phyloP scores from a whole-genome alignment of 2,329 filamentous ascomycete genomes.

The Coniochaeta sp. region DNA sequence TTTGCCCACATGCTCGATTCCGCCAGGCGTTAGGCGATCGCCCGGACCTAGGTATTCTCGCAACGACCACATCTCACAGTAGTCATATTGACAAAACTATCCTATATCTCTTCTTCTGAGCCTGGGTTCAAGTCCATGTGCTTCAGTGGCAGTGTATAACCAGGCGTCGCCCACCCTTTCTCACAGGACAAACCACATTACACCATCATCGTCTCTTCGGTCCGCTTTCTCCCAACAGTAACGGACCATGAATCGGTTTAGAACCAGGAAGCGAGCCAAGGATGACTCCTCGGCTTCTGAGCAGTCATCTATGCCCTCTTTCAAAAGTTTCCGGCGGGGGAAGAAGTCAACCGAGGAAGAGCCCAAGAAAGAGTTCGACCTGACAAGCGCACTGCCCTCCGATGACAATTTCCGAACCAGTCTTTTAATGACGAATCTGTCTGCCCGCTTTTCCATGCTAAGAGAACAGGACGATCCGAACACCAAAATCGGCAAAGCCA shows the following conservation, averaged over 20 bases:
- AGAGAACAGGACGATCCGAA: conserved; percentile 88
- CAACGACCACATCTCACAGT: not conserved
- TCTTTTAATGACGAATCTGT: conserved; percentile 89
- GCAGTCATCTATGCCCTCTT: conserved; percentile 40
- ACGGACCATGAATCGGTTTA: conserved; percentile 65
- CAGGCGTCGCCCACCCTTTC: not conserved
- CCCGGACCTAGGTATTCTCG: not conserved
- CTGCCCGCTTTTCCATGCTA: conserved; percentile 93
- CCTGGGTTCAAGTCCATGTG: not conserved
- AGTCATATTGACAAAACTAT: not conserved
- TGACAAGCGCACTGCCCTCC: conserved; percentile 67
- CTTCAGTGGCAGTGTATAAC: not conserved
- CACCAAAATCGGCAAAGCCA: conserved; percentile 86
- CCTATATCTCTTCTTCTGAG: not conserved
- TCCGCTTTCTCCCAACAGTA: not conserved
- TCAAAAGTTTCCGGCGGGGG: conserved; percentile 39
- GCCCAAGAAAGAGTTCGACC: conserved; percentile 60
- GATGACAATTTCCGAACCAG: conserved; percentile 91
- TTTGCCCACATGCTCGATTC: not conserved
- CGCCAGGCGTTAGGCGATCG: not conserved
- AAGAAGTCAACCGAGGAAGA: conserved; percentile 50
- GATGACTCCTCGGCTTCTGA: conserved; percentile 39
- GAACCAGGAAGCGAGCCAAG: conserved; percentile 63
- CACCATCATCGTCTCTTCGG: not conserved
- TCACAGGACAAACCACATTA: not conserved